Percentiles rank a stretch among this genome's conserved stretches.
phyloP scores from a whole-genome alignment of 202 grass and related monocot genomes.

The Setaria italica region DNA sequence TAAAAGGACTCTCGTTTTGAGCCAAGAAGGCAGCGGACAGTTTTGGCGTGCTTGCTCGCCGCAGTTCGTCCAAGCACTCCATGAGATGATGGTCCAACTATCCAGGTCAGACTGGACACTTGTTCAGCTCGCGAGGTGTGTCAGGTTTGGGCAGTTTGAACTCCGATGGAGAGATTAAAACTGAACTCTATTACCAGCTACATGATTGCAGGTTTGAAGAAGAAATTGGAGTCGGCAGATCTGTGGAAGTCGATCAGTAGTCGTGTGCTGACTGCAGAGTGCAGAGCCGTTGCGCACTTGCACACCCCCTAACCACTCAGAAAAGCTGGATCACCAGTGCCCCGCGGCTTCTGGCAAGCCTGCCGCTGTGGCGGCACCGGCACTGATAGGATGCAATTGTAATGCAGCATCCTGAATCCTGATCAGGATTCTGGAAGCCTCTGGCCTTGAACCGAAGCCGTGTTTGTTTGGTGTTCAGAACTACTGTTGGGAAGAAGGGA shows the following conservation, averaged over 20 bases:
- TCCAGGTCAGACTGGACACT: conserved; percentile 19
- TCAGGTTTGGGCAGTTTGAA: neutral
- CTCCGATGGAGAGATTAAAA: conserved; percentile 9
- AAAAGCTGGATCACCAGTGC: neutral
- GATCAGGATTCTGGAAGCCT: conserved; percentile 43
- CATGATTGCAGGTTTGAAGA: conserved; percentile 4
- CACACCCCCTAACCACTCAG: neutral
- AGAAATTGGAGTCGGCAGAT: neutral
- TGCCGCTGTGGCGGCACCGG: conserved; percentile 1
- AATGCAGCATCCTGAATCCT: neutral
- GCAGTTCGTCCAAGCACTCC: neutral
- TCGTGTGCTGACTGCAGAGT: neutral
- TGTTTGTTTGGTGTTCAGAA: conserved; percentile 32
- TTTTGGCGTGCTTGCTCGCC: conserved; percentile 21
- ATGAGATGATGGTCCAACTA: neutral
- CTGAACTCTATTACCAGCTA: conserved; percentile 5
- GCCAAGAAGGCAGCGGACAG: neutral
- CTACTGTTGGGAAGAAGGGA: neutral
- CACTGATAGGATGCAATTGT: neutral
- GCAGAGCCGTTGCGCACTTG: conserved; percentile 20
- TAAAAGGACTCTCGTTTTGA: neutral
- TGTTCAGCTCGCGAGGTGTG: neutral
- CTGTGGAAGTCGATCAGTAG: neutral
- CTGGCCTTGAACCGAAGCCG: neutral
- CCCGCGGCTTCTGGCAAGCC: conserved; percentile 34